Evolutionary conservation across 1,284 basidiomycete genomes (phyloP), one percentile per base, ranked within the genome.

Genomic region (Leccinum pachyderme): DNA sequence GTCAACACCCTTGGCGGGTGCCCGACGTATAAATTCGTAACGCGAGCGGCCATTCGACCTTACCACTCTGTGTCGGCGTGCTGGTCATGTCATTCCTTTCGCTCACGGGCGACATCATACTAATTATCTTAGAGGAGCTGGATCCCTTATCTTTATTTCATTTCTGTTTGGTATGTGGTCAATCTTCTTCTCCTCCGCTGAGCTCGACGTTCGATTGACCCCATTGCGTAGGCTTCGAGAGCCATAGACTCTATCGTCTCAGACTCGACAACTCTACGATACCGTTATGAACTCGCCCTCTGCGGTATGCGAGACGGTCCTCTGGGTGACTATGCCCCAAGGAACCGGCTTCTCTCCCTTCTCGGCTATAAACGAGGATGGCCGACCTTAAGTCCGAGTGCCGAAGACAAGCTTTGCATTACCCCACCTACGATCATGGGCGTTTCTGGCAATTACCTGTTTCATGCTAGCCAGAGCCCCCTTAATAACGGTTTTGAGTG

Each of bases 261-360:
- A 67, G 73, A 73, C 35, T 78, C 75, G 59, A 75, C 79, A 33
- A 73, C 74, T 29, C 76, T 84, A 53, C 76, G 75, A 41, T 84
- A 84, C 68, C 75, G 74, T 55, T 76, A 78, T 61, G 81, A 84
- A 59, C 74, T 84, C 32, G 80, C 77, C 15, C 56, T 76, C n/a
- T 72, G 76, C 51, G 81, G 81, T 43, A 80, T 82, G 79, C 76
- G 71, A 60, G 80, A 84, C 59, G 82, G 82, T 1, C 72, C 75
- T 45, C 73, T 72, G 33, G 69, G 74, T 18, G 67, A 72, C 52
- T 65, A 71, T 50, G 63, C 69, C 24, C 71, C 73, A 13, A 70
- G 75, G 25, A 68, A 70, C 29, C 78, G 81, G 53, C 75, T 82
- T 51, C 75, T 79, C 56, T 70, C 81, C 50, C 72, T 84, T 45